Base-by-base conservation (phyloP, 257 asterid genomes). In the Coffea canephora region DNA sequence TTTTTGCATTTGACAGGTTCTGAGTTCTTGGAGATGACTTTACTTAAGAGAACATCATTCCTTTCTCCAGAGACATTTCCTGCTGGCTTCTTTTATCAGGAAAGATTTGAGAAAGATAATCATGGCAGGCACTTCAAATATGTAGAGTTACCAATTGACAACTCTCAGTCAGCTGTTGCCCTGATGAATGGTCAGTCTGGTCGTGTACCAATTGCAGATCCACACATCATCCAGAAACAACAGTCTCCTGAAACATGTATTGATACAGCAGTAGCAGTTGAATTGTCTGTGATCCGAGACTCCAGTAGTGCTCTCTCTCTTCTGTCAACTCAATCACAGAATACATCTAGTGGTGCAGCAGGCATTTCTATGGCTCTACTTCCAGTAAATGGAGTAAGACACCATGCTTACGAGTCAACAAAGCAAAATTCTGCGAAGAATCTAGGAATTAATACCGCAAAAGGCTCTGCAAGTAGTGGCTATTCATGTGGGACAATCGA, bases 271-370 rank as follows among this genome's bases (percentile, higher is more conserved):
- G 70, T 55, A 21, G 71, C 85, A 7, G 65, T 82, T 74, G 89
- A 86, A 79, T 52, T 83, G 16, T 73, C 82, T 14, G 68, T 16
- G 85, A 75, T 83, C 72, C 74, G 87, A 71, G 84, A 82, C 78
- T 87, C 89, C 36, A 31, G 75, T 76, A 55, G 82, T 83, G 96
- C 92, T 91, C 91, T 77, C 97, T 93, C 92, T 93, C 92, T 91
- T 93, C 97, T 93, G 97, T 93, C 96, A 89, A 61, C 84, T 83
- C 84, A 84, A 48, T 82, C 87, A 54, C 85, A 87, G 61, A 82
- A 77, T 83, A 67, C 70, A 59, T 75, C 71, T 19, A 75, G 61
- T 79, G 65, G 76, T 68, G 79, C 91, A 48, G 81, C 82, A 1
- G 81, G 79, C 52, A 52, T 67, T 70, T 67, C 82, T 21, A 61